These are phyloP conservation scores for Phylloporus sp. DNA, from an alignment of 768 basidiomycete species.

Conservation along the genomic window DNA sequence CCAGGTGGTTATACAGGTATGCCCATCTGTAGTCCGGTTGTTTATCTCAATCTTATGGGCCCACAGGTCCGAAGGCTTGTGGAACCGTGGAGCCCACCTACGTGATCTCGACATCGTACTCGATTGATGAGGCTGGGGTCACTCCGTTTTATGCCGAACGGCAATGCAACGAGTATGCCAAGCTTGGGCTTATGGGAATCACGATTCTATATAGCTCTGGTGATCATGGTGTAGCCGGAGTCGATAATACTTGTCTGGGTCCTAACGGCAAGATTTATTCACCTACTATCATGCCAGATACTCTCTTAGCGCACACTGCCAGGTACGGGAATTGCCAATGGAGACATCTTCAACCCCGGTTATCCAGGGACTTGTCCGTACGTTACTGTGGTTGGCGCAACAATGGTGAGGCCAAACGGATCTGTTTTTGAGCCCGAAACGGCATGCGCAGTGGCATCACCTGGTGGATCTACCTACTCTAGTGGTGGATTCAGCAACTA, in stretches of 20 bases:
- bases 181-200: conserved; percentile 37
- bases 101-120: conserved; percentile 48
- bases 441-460: conserved; percentile 29
- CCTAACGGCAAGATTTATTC: conserved; percentile 17
- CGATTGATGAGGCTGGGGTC: conserved; percentile 37
- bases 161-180: conserved; percentile 47
- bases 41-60: neutral
- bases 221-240: conserved; percentile 40
- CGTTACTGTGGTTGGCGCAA: conserved; percentile 46
- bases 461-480: conserved; percentile 26
- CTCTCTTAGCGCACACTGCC: neutral
- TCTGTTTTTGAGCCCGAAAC: conserved; percentile 28
- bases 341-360: conserved; percentile 36
- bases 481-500: conserved; percentile 39
- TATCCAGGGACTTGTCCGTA: conserved; percentile 46
- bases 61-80: conserved; percentile 26
- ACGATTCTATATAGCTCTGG: conserved; percentile 34
- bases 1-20: conserved; percentile 20
- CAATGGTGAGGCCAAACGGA: conserved; percentile 36
- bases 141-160: conserved; percentile 36
- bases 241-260: conserved; percentile 29
- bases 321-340: conserved; percentile 26
- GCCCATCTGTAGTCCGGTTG: neutral
- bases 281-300: neutral
- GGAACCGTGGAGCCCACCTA: conserved; percentile 36